Base-by-base conservation (phyloP, 257 asterid species). In the Plantago elongata region DNA sequence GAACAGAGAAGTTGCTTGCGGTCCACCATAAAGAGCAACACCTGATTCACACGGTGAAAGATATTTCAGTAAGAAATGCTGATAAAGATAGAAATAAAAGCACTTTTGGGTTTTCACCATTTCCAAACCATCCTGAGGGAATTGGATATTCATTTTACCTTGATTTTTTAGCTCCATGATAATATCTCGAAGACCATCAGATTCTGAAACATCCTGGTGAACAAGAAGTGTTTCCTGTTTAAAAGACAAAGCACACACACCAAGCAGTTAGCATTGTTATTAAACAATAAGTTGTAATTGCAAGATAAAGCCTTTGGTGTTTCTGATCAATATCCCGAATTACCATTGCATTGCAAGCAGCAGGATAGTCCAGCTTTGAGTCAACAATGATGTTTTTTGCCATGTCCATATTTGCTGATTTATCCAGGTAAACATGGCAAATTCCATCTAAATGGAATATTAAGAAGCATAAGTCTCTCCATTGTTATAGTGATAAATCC, bases 291-390 rank as follows among this genome's bases (percentile, higher is more conserved):
- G 42, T 22, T 27, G 34, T 30, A 52, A 52, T 22, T 38, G 17
- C n/a, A 54, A 27, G 38, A 3, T 18, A 54, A 38, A 54, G 42
- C 15, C 29, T 4, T 11, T 1, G 58, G 38, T 16, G 27, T 22
- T 22, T 22, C 27, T 15, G 69, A 65, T 16, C 14, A 58, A 11
- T 57, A 69, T 57, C 5, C 15, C 17, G 45, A 38, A 17, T 52
- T 48, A 85, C 96, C 96, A 88, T 85, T 38, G 96, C 89, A 66
- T 88, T 88, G 75, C 96, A 88, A 59, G 96, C 91, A 13, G 96
- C 96, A 14, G 94, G 96, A 74, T 88, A 88, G 68, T 88, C 96
- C 43, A 84, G 81, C 80, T 88, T 88, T 45, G 94, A 81, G 62
- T 88, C 96, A 62, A 75, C 59, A 57, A 85, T 78, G 59, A 88